Evolutionary conservation across 192 early-diverging fungal genomes (phyloP).

Genomic region (Phlyctochytrium bullatum): DNA sequence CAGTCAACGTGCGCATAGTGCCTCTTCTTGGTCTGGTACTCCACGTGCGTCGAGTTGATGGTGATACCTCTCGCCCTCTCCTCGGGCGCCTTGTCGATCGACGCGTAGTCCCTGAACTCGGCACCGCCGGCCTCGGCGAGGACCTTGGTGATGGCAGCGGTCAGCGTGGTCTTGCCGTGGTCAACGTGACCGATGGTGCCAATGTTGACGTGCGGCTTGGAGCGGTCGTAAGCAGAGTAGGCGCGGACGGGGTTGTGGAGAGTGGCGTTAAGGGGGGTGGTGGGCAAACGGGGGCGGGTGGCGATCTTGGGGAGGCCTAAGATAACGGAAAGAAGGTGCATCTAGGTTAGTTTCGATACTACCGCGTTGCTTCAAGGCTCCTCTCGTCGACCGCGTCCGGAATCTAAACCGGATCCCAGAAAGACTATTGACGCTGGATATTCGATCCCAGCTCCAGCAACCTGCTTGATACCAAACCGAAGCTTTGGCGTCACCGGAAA

Average conservation of each 20-base stretch:
- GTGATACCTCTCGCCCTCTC: constrained; percentile 98
- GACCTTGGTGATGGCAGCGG: constrained; percentile 98
- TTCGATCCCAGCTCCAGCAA: no score
- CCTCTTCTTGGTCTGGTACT: constrained; percentile 86
- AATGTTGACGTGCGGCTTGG: constrained; percentile 98
- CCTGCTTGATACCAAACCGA: no score
- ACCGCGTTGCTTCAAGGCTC: no score
- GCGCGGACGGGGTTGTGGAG: constrained; percentile 12
- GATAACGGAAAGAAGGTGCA: no score
- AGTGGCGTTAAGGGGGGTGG: no score
- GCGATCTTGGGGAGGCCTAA: no score
- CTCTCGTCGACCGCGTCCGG: no score
- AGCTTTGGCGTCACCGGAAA: no score
- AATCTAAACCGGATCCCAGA: no score
- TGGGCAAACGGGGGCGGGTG: no score
- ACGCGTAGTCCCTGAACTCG: constrained; percentile 91
- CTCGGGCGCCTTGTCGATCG: constrained; percentile 98
- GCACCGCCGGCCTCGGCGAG: constrained; percentile 76
- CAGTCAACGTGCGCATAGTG: constrained; percentile 98
- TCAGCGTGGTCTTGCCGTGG: constrained; percentile 98
- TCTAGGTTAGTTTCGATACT: no score
- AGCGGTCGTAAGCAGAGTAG: constrained; percentile 71
- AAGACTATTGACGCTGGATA: no score
- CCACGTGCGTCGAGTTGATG: constrained; percentile 93
- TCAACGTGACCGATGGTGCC: constrained; percentile 99